Base-by-base conservation (phyloP, 1,139 yeast species). In the Saccharomyces pastorianus region DNA sequence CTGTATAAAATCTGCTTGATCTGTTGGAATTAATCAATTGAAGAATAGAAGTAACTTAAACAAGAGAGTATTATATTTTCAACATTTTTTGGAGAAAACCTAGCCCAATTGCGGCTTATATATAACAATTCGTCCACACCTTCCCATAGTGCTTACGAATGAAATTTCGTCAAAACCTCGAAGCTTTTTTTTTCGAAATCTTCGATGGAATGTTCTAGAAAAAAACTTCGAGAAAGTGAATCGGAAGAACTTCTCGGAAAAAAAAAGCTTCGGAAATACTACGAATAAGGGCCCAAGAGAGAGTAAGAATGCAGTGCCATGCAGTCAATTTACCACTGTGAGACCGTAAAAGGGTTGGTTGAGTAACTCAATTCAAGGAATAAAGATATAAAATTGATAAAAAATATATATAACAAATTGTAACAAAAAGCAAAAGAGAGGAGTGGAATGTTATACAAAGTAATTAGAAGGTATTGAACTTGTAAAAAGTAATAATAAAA, bases 171-270 rank as follows among this genome's bases (percentile, higher is more conserved):
- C 44, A 38, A 20, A 38, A 38, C 44, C 44, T 38, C 44, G 44
- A 38, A 38, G 44, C 20, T 17, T 38, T 38, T 38, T 38, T 38
- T 38, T 17, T 17, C 13, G 13, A 38, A 20, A 8, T 11, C 25
- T 38, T 38, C 44, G 20, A 38, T 38, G 44, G 44, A 38, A 38
- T 38, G 44, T 38, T 38, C 44, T 38, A 38, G 44, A 38, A 38
- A 38, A 38, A 38, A 38, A 38, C 44, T 38, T 38, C 25, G 44
- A 38, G 25, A 38, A 38, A 38, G 44, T 9, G 44, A 38, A 25
- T 23, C 44, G 44, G 44, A 38, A 38, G 44, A 38, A 38, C 44
- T 9, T 38, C 20, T 38, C 44, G 44, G 44, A 38, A 38, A 38
- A 38, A 38, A 34, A 38, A 20, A 13, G 44, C 23, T 9, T 38